Evolutionary conservation across 805 yeast species (phyloP), one percentile per base, ranked within the genome.

Genomic region (Ogataea pilisensis): DNA sequence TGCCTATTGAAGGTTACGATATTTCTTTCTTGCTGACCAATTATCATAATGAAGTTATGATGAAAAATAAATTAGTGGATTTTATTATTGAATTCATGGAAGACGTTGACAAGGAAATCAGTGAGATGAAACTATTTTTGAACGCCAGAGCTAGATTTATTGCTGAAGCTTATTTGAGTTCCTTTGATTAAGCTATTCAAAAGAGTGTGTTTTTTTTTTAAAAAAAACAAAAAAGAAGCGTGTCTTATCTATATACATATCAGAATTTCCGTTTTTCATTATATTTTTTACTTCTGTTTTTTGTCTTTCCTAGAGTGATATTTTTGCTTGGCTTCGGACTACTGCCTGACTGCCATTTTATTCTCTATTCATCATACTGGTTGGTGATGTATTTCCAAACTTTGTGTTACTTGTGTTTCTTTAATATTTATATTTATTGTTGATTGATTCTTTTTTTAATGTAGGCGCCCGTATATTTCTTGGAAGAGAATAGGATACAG

Each of bases 31-130:
- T 93, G 58, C 78, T 93, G 53, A 91, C 98, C 33, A 93, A 91
- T 66, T 82, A 81, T 66, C 99, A 93, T 65, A 89, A 96, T 9
- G 96, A 91, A 64, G 83, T 84, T 50, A 88, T 93, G 96, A 76
- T 90, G 68, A 91, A 93, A 68, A 90, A 84, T 55, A 93, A 93
- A 66, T 75, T 93, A 54, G 95, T 93, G 33, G 99, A 93, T 64
- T 93, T 93, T 64, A 90, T 93, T 53, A 88, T 93, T 53, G 98
- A 93, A 68, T 93, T 93, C 64, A 90, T 93, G 98, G 98, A 93
- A 65, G 99, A 90, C 58, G 99, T 93, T 16, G 99, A 93, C 65
- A 91, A 89, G 69, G 99, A 93, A 65, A 93, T 93, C 58, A 87
- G 96, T 65, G 99, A 93, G 63, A 93, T 93, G 95, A 93, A 93